Percentiles rank a stretch among this genome's conserved stretches.
phyloP scores from a whole-genome alignment of 2,329 filamentous ascomycete genomes.

The Zalaria obscura region DNA sequence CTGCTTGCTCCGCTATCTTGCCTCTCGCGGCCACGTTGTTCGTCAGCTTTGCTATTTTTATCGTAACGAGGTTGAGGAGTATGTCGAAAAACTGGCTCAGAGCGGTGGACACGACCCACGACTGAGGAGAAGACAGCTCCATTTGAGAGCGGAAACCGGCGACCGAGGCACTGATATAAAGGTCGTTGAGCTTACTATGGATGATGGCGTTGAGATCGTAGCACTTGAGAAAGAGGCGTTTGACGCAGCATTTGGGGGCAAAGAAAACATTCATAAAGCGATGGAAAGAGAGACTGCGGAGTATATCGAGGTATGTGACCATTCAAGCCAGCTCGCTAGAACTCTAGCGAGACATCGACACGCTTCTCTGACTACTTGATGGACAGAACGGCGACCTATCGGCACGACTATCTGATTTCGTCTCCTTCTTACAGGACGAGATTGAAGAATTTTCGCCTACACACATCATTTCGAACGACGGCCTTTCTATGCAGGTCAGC shows the following conservation, averaged over 20 bases:
- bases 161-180: neutral
- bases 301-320: too few relatives aligned
- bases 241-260: constrained; percentile 1
- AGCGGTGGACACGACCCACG: neutral
- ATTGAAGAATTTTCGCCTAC: too few relatives aligned
- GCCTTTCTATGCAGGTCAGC: too few relatives aligned
- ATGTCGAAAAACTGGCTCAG: neutral
- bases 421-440: too few relatives aligned
- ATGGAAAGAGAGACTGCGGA: neutral
- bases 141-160: neutral
- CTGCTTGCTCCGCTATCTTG: too few relatives aligned
- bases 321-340: too few relatives aligned
- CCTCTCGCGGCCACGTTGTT: neutral
- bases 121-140: neutral
- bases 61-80: too few relatives aligned
- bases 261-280: neutral
- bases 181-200: neutral
- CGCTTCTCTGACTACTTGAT: too few relatives aligned
- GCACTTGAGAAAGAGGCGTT: constrained; percentile 1
- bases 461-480: too few relatives aligned
- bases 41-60: constrained; percentile 1
- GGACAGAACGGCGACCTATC: too few relatives aligned
- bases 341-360: too few relatives aligned
- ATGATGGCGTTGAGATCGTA: neutral
- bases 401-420: too few relatives aligned